Base-by-base conservation (phyloP, 1,284 basidiomycete genomes). In the Coniferiporia sulphurascens region DNA sequence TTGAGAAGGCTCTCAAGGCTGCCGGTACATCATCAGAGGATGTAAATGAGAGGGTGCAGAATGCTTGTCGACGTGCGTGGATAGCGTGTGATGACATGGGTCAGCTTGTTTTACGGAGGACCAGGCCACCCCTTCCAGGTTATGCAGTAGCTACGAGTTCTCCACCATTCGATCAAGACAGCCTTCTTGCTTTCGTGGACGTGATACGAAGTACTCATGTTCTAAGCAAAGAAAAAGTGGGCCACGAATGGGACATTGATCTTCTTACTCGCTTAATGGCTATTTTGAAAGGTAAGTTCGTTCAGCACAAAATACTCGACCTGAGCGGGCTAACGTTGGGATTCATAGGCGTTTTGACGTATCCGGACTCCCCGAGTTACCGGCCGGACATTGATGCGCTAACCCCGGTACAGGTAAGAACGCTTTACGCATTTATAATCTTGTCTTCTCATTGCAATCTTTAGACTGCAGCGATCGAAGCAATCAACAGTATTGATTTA, bases 371-470 rank as follows among this genome's bases (percentile, higher is more conserved):
- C 0, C 86, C 88, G 3, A 93, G 96, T 68, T 95, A 92, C 69
- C 78, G 92, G 51, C 87, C 90, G 4, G 95, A 99, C 68, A 79
- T 93, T 51, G 94, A 98, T 68, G 74, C 77, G 44, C 76, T 97
- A 59, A 87, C 91, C 19, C 93, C 93, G 19, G 80, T 97, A 1
- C 93, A 95, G 79, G 87, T 87, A 70, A 46, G 52, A 19, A 75
- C 55, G 35, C 27, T 46, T 9, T 48, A 19, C 17, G 2, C 19
- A 6, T n/a, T 52, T 19, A 2, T 49, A 36, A 27, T 43, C 35
- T 27, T 12, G 51, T 15, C 19, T 45, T 34, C 57, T 59, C 46
- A 62, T 48, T 41, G 53, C 63, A 50, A 65, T 52, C 6, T 53
- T 15, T 70, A 94, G 83, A 75, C 83, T 3, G 83, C 84, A 10